A percentile compares a stretch with the other conserved stretches of the same genome.
phyloP scores from a whole-genome alignment of 2,329 filamentous ascomycete genomes.

The Cercospora zeina region DNA sequence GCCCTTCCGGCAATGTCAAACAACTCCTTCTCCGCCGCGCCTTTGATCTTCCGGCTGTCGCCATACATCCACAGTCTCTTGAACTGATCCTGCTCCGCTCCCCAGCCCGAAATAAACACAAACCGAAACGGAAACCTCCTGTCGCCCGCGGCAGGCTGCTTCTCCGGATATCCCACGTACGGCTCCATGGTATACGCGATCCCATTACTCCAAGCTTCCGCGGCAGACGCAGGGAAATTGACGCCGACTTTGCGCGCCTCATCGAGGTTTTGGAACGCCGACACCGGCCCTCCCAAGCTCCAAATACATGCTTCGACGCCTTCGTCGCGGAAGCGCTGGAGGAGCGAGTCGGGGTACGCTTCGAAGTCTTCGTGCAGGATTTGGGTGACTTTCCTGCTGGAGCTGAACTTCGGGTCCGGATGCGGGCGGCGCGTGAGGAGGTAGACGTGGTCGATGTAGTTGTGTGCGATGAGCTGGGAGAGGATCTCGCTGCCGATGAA shows the following conservation, averaged over 20 bases:
- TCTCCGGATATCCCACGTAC: conserved; percentile 28
- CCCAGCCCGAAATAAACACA: conserved; percentile 44
- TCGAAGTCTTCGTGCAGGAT: conserved; percentile 54
- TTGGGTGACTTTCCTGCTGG: conserved; percentile 40
- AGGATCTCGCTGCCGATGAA: conserved; percentile 58
- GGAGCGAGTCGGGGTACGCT: conserved; percentile 50
- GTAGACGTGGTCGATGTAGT: conserved; percentile 50
- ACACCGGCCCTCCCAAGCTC: conserved; percentile 39
- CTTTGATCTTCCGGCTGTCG: conserved; percentile 42
- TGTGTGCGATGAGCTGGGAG: conserved; percentile 52
- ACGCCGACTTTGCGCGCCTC: conserved; percentile 39
- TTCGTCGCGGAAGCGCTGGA: conserved; percentile 42
- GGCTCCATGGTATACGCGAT: conserved; percentile 34
- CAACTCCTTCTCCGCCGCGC: conserved; percentile 42
- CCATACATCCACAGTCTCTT: conserved; percentile 43
- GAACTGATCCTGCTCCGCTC: conserved; percentile 45
- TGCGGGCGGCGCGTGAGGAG: conserved; percentile 37
- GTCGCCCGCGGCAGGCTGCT: conserved; percentile 28
- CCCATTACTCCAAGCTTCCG: conserved; percentile 37
- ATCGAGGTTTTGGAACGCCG: conserved; percentile 34
- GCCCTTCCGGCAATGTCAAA: conserved; percentile 37
- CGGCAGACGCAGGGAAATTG: conserved; percentile 37
- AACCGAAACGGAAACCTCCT: conserved; percentile 46
- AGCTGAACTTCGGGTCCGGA: conserved; percentile 34
- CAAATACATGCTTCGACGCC: conserved; percentile 52